Evolutionary conservation across 257 asterid species (phyloP), one percentile per base, ranked within the genome.

Genomic region (Gynochthodes officinalis): DNA sequence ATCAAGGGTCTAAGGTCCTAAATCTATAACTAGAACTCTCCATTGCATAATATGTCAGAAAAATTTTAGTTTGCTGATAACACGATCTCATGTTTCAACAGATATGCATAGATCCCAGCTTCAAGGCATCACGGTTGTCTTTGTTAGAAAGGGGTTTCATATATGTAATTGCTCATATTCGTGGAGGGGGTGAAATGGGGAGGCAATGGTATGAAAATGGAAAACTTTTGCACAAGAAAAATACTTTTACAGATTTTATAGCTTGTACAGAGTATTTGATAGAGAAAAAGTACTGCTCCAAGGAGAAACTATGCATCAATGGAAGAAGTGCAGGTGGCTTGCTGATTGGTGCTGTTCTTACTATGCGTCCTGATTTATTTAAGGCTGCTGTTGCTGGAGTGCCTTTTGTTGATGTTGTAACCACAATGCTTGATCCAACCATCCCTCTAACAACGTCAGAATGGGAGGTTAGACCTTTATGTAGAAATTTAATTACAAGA

Each of bases 161-260:
- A 76, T 88, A 81, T 55, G 85, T 89, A 44, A 76, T 91, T 82
- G 95, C 95, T 54, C 97, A 94, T 75, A 54, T 94, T 75, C 96
- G 99, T 71, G 99, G 99, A 79, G 99, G 99, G 64, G 98, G 99
- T 78, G 99, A 94, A 85, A 86, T 94, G 97, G 99, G 99, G 81
- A 89, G 99, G 77, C 92, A 75, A 28, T 94, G 99, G 99, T 94
- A 94, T 73, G 99, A 94, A 82, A 79, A 87, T 59, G 99, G 99
- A 74, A 94, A 94, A 73, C 86, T 91, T 71, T 86, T 94, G 72
- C 85, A 88, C 87, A 94, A 94, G 83, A 94, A 83, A 65, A 89
- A 94, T 74, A 94, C 99, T 11, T 94, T 94, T 85, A 91, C 92
- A 4, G 97, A 94, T 83, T 94, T 94, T 75, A 88, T 91, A 77